Percentiles rank a stretch among this genome's conserved stretches.
Evolutionary conservation across 176 grass and related monocot species (phyloP).

Genomic region (Thalia dealbata): DNA sequence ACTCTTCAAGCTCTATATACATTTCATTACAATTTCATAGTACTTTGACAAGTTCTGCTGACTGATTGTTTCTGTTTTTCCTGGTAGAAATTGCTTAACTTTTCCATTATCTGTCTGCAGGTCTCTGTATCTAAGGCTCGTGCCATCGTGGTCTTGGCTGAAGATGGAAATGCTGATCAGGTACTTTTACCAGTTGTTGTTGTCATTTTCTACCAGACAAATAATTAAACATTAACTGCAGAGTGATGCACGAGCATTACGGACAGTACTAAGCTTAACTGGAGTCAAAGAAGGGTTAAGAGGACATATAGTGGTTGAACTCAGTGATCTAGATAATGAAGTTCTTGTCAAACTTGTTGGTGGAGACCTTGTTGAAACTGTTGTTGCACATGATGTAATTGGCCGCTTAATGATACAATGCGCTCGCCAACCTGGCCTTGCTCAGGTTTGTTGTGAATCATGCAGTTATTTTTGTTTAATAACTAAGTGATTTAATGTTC

Average conservation of each 20-base stretch:
- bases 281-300: conserved; percentile 79
- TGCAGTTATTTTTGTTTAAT: neutral
- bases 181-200: conserved; percentile 20
- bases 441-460: conserved; percentile 44
- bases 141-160: conserved; percentile 64
- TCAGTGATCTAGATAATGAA: conserved; percentile 79
- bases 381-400: conserved; percentile 83
- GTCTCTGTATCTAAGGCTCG: conserved; percentile 74
- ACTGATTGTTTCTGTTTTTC: neutral
- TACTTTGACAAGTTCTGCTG: neutral
- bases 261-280: conserved; percentile 67
- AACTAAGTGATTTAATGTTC: neutral
- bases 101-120: conserved; percentile 35
- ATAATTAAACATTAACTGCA: conserved; percentile 13
- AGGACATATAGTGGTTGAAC: conserved; percentile 71
- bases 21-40: neutral
- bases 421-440: conserved; percentile 72
- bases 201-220: neutral
- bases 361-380: conserved; percentile 73
- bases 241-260: conserved; percentile 68
- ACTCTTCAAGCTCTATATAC: neutral
- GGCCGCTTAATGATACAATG: conserved; percentile 79
- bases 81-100: neutral
- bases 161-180: conserved; percentile 80
- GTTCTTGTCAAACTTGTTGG: conserved; percentile 79